phyloP scores from a whole-genome alignment of 2,329 filamentous ascomycete species.

The Arthrobotrys musiformis region DNA sequence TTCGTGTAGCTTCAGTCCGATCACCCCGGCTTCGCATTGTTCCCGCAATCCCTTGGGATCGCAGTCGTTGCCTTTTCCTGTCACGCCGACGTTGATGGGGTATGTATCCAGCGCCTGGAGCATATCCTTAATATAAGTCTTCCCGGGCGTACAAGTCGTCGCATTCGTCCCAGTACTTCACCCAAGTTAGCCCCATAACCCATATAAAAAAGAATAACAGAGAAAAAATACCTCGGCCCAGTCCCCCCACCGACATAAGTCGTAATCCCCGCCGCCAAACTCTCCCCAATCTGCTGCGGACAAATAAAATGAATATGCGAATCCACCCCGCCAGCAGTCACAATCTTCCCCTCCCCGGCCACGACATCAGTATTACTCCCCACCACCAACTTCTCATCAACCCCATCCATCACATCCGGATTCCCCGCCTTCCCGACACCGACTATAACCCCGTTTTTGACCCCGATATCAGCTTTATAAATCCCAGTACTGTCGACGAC shows the following conservation, averaged over 20 bases:
- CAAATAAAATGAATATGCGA: conserved; percentile 83
- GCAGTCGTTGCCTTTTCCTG: conserved; percentile 91
- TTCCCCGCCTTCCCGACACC: conserved; percentile 96
- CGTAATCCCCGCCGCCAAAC: conserved; percentile 85
- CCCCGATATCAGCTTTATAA: conserved; percentile 95
- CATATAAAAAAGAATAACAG: conserved; percentile 11
- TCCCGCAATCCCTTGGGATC: conserved; percentile 76
- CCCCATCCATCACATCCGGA: conserved; percentile 94
- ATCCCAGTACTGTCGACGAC: conserved; percentile 92
- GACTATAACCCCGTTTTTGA: conserved; percentile 85
- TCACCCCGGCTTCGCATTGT: conserved; percentile 83
- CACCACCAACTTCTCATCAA: conserved; percentile 80
- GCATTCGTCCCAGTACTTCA: conserved; percentile 79
- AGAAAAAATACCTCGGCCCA: conserved; percentile 75
- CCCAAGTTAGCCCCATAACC: neutral
- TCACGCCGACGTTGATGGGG: conserved; percentile 89
- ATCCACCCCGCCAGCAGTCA: conserved; percentile 90
- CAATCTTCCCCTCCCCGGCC: conserved; percentile 86
- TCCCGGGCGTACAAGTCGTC: conserved; percentile 91
- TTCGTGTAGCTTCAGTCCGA: conserved; percentile 92
- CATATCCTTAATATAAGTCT: conserved; percentile 85
- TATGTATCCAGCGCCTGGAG: conserved; percentile 84
- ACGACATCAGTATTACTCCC: conserved; percentile 92
- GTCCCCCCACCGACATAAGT: conserved; percentile 91
- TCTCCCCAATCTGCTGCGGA: conserved; percentile 87